Conservation (phyloP, 805 yeast species). For the Ascoidea asiatica region DNA sequence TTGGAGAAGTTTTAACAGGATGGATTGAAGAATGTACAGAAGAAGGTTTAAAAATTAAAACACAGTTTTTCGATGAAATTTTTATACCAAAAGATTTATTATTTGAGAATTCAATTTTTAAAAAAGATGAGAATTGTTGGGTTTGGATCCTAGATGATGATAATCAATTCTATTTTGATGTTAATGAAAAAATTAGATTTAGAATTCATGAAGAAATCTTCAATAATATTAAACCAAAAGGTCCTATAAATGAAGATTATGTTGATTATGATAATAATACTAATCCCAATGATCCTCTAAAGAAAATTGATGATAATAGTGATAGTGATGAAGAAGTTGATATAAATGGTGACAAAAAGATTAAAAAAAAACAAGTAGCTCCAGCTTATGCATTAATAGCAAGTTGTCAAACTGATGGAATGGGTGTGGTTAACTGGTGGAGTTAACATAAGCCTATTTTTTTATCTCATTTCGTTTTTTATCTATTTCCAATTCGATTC, state of each 20-base stretch:
- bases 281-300: conserved; percentile 13
- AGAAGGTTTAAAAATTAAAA: conserved; percentile 71
- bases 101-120: conserved; percentile 63
- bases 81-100: conserved; percentile 74
- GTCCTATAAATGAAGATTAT: conserved; percentile 39
- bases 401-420: conserved; percentile 90
- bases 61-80: conserved; percentile 87
- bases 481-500: too few relatives aligned
- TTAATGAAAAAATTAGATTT: conserved; percentile 83
- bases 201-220: conserved; percentile 84
- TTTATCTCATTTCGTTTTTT: too few relatives aligned
- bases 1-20: conserved; percentile 86
- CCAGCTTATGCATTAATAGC: conserved; percentile 83
- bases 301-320: too few relatives aligned
- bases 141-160: conserved; percentile 80
- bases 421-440: conserved; percentile 98
- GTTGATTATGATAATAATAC: conserved; percentile 17
- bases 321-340: conserved; percentile 16
- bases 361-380: conserved; percentile 24
- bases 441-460: conserved; percentile 41
- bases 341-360: conserved; percentile 13
- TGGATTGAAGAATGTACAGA: conserved; percentile 82
- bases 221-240: conserved; percentile 68
- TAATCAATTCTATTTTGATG: conserved; percentile 68
- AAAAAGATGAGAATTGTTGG: conserved; percentile 83